Evolutionary conservation across 208 protist species (phyloP), one percentile per base, ranked within the genome.

Genomic region (Crithidia expoeki): DNA sequence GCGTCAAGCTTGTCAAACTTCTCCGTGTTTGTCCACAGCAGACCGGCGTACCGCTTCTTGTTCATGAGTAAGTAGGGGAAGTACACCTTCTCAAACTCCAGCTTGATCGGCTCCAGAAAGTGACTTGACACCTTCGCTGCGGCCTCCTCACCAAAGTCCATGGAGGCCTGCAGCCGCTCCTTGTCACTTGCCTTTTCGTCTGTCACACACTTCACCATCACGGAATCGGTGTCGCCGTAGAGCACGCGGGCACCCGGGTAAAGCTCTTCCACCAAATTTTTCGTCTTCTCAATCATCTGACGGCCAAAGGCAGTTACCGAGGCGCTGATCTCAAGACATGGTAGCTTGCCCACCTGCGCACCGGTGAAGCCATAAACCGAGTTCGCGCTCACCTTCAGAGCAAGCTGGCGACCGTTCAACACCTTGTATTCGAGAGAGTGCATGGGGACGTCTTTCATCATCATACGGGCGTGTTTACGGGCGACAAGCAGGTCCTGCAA

Each of bases 61-160:
- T 96, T 99, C 86, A 99, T 99, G 17, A 99, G 88, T 28, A 99
- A 83, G 77, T 99, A 99, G 9, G 99, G 99, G 68, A 98, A 99
- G 85, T 99, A 99, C 14, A 98, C 96, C 86, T 99, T 99, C 80
- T 99, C 99, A 75, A 99, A 99, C 78, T 99, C 98, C 21, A 99
- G 91, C 67, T 97, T 98, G 72, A 99, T 99, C 12, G 99, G 99
- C 21, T 89, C 81, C 38, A 93, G 53, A 49, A 96, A 96, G 72
- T 94, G 69, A 30, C 67, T 78, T 12, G 91, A 94, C 28, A 93
- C 96, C 19, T 80, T 64, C n/a, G 95, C 88, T 0, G 99, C 97
- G 0, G 99, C 99, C 69, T 79, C 90, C 72, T 84, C 90, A 40
- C 86, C 94, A 80, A 97, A 97, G 56, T 79, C 63, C 87, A 87